Evolutionary conservation across 768 basidiomycete species (phyloP).

Genomic region (Pholiota conissans): DNA sequence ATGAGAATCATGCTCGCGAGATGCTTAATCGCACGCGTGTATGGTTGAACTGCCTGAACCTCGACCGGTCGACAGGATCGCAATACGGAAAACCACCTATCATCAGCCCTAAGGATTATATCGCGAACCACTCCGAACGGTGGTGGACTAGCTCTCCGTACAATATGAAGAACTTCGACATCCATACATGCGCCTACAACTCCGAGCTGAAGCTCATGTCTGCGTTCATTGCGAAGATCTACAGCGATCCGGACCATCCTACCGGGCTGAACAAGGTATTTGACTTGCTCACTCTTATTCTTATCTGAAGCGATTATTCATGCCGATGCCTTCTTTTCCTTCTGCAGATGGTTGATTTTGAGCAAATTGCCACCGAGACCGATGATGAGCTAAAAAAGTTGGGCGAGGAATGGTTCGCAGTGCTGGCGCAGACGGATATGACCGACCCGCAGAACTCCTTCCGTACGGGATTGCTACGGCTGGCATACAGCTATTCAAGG

Average conservation of each 20-base stretch:
- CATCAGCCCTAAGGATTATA: conserved; percentile 75
- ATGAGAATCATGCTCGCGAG: conserved; percentile 82
- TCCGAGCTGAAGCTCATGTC: conserved; percentile 68
- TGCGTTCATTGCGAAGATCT: conserved; percentile 60
- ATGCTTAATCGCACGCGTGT: conserved; percentile 87
- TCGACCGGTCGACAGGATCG: conserved; percentile 85
- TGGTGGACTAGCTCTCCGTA: conserved; percentile 72
- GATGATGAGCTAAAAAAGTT: conserved; percentile 68
- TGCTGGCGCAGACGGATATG: conserved; percentile 51
- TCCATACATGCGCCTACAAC: conserved; percentile 79
- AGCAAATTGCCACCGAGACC: conserved; percentile 59
- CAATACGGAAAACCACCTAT: conserved; percentile 89
- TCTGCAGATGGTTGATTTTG: conserved; percentile 60
- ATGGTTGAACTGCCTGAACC: conserved; percentile 89
- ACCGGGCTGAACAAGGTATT: conserved; percentile 74
- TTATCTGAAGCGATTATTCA: background rate
- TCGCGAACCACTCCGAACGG: conserved; percentile 63
- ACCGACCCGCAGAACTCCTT: conserved; percentile 56
- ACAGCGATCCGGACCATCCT: conserved; percentile 72
- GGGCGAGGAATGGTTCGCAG: conserved; percentile 53
- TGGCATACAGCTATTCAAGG: conserved; percentile 71
- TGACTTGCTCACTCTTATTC: background rate
- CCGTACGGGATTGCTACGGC: conserved; percentile 58
- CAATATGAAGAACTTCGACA: conserved; percentile 75
- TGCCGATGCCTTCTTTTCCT: background rate